Evolutionary conservation across 2,329 filamentous ascomycete genomes (phyloP).

Genomic region (Claviceps sp.): DNA sequence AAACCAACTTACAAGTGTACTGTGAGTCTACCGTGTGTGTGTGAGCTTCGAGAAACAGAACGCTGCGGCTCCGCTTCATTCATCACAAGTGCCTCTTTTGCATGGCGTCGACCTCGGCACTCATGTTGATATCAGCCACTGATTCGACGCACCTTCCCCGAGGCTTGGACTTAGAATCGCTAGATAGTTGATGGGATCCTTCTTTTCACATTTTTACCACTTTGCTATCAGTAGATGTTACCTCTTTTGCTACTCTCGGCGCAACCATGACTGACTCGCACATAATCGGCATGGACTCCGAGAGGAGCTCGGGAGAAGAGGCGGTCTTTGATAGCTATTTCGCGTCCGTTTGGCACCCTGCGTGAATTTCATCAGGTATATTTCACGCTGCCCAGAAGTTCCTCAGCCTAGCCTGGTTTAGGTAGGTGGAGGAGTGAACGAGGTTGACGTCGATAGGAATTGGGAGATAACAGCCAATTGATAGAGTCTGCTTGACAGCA

Average conservation of each 20-base stretch:
- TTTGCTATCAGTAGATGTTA: not conserved
- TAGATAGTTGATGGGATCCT: no score
- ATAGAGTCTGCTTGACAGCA: not conserved
- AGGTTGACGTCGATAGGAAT: not conserved
- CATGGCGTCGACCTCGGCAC: no score
- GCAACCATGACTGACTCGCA: not conserved
- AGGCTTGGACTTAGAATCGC: no score
- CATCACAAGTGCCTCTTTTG: no score
- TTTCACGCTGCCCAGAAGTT: constrained; percentile 3
- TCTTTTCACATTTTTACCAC: not conserved
- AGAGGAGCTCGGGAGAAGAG: no score
- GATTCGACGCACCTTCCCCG: no score
- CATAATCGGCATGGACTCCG: not conserved
- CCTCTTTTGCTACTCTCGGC: not conserved
- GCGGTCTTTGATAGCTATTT: not conserved
- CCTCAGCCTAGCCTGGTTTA: constrained; percentile 5
- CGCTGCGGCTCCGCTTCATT: no score
- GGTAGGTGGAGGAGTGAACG: constrained; percentile 6
- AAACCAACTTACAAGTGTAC: no score
- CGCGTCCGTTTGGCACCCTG: not conserved
- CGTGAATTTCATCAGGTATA: no score
- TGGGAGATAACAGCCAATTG: not conserved
- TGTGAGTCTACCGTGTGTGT: no score
- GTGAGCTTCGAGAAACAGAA: no score
- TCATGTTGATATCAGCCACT: no score